These are phyloP conservation scores for Tolypocladium nubicola DNA, from an alignment of 2,329 filamentous ascomycete species.

Conservation along the genomic window DNA sequence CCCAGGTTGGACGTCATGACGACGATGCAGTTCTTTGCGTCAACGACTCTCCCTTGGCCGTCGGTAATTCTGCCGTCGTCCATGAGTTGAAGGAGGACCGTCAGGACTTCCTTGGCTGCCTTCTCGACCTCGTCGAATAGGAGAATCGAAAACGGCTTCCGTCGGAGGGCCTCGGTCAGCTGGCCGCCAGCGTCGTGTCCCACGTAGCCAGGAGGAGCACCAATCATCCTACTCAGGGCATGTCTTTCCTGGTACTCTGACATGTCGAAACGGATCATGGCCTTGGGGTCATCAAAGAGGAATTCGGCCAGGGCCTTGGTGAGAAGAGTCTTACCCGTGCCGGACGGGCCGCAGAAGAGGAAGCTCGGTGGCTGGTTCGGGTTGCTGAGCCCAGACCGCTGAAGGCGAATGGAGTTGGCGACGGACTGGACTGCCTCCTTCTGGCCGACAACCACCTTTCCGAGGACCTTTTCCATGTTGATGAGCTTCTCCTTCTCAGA, in stretches of 20 bases:
- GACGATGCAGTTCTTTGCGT: constrained; percentile 96
- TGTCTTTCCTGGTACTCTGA: constrained; percentile 98
- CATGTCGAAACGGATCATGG: constrained; percentile 99
- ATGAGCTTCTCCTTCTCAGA: constrained; percentile 98
- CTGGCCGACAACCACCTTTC: constrained; percentile 82
- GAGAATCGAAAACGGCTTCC: constrained; percentile 93
- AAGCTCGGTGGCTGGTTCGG: constrained; percentile 96
- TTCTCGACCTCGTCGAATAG: constrained; percentile 98
- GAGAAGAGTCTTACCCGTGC: constrained; percentile 94
- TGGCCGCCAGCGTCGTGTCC: constrained; percentile 94
- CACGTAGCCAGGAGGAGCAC: constrained; percentile 91
- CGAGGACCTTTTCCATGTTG: constrained; percentile 83
- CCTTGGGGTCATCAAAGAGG: constrained; percentile 90
- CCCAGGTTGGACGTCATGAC: constrained; percentile 98
- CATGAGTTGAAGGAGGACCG: constrained; percentile 97
- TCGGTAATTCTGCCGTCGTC: constrained; percentile 98
- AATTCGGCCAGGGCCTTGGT: constrained; percentile 97
- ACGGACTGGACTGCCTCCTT: constrained; percentile 88
- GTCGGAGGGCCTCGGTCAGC: constrained; percentile 85
- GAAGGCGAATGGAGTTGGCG: constrained; percentile 89
- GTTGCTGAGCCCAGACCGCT: constrained; percentile 88
- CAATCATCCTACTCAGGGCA: constrained; percentile 92
- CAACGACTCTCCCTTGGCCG: constrained; percentile 87
- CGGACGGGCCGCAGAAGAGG: constrained; percentile 96
- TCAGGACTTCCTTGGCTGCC: constrained; percentile 93